Evolutionary conservation across 78 protist genomes (phyloP), one percentile per base, ranked within the genome.

Genomic region (Planoprotostelium fungivorum): DNA sequence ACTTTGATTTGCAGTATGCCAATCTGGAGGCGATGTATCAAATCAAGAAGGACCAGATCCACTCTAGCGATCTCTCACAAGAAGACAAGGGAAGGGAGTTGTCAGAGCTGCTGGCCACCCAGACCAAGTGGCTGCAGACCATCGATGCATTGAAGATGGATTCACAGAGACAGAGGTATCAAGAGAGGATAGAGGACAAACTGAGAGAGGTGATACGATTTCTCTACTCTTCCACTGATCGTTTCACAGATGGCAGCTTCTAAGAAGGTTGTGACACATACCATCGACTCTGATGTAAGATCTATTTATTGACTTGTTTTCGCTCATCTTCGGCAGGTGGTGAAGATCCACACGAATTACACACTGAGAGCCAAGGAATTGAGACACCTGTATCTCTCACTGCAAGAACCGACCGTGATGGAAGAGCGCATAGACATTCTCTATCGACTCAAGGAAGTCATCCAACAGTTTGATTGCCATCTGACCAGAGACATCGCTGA

Each of bases 111-210:
- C 93, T 96, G 34, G 90, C 35, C 84, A 92, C 91, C 38, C 95
- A 96, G 90, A 91, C 93, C 36, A 94, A 94, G 84, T 90, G 94
- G 84, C 86, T 96, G 38, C 97, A 96, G 91, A 96, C 97, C 29
- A 94, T 96, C 35, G 96, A 96, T 63, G 84, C 91, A 84, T 91
- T 96, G 51, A 91, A 91, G 89, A 89, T 86, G 29, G 36, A 34
- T 36, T 94, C 94, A 35, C 84, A 34, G 35, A 29, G 36, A 37
- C 91, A 91, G 88, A 51, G 73, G 73, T 91, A 93, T 86, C 5
- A 36, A 29, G 87, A 51, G 63, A 28, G 1, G 29, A 28, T 51
- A 39, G 51, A 86, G 39, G 37, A 39, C 38, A 1, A 29, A 35
- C 38, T 0, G 89, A 73, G 93, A 29, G 85, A 89, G 88, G 38